Conservation (phyloP, 2,329 filamentous ascomycete genomes). For the Hymenoscyphus fructigenus region DNA sequence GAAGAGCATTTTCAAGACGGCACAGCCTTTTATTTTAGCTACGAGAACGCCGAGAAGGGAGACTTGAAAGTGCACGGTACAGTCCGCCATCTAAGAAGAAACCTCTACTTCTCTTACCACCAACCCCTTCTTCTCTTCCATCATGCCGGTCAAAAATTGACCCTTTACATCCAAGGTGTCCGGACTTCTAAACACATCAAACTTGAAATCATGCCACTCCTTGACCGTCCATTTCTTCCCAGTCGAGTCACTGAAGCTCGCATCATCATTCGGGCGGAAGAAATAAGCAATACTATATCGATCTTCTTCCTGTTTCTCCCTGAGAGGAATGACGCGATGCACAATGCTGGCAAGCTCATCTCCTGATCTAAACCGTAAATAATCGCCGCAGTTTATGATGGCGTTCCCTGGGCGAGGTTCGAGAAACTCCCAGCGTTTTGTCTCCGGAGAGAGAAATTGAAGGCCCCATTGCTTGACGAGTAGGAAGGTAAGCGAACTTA, state of each 20-base stretch:
- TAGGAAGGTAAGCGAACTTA: conserved; percentile 54
- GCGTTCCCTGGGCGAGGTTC: conserved; percentile 50
- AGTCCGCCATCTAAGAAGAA: neutral
- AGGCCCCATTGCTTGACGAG: conserved; percentile 49
- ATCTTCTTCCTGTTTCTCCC: conserved; percentile 45
- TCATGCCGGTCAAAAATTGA: conserved; percentile 10
- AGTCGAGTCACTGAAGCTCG: conserved; percentile 52
- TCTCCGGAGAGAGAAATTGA: conserved; percentile 51
- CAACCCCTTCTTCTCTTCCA: conserved; percentile 10
- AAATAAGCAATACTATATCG: conserved; percentile 60
- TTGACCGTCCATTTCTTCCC: conserved; percentile 47
- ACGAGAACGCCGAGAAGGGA: too few species aligned
- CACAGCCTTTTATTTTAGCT: too few species aligned
- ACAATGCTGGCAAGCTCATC: conserved; percentile 54
- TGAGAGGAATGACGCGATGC: conserved; percentile 54
- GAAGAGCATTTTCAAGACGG: too few species aligned
- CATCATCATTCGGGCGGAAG: conserved; percentile 54
- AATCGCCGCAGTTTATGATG: conserved; percentile 58
- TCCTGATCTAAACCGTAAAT: conserved; percentile 52
- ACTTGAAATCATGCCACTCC: conserved; percentile 54
- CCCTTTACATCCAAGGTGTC: conserved; percentile 4
- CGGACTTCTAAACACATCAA: conserved; percentile 43
- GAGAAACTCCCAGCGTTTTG: conserved; percentile 48
- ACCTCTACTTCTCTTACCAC: neutral
- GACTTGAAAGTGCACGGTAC: too few species aligned